Evolutionary conservation across 805 yeast species (phyloP), one percentile per base, ranked within the genome.

Genomic region (Ogataea glucozyma): DNA sequence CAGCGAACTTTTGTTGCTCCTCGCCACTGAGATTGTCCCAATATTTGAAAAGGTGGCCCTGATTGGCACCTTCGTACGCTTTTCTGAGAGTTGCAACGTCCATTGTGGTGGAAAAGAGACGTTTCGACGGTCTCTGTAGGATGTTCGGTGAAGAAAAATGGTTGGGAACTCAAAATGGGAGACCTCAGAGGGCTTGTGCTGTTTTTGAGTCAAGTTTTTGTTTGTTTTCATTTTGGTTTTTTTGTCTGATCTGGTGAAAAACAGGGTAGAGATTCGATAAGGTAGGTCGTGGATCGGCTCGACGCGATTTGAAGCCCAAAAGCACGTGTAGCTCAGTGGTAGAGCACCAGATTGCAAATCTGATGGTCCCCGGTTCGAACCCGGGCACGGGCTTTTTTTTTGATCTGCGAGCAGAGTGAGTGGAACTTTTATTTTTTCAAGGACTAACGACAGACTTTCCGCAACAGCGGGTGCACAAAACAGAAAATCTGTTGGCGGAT

Each of bases 11-110:
- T 2, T 51, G 45, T 51, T 71, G 69, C 40, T 78, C 68, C 1
- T 48, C 60, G 1, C 49, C 43, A 4, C 61, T 30, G 31, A 81
- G 62, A 10, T 53, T 36, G 30, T 72, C 72, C 67, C 73, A 74
- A 48, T 71, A 73, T 21, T 65, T 57, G 57, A 80, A 79, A 13
- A 81, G 53, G 44, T 80, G 85, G 3, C 51, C 57, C 57, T 81
- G 88, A 7, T 73, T 72, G 0, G 83, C 81, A 4, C 63, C 56
- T 18, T 55, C 57, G 53, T 67, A 79, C 12, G 36, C 42, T 6
- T 49, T 38, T 21, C 40, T 51, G 6, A 61, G 40, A 1, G 33
- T n/a, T 16, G 33, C 39, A 9, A 29, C 13, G 26, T 34, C 38
- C 21, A 29, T 23, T 42, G 31, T 39, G 38, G 14, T 31, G 35